phyloP scores from a whole-genome alignment of 306 rosid species.

The barrel medic (Medicago truncatula) region DNA sequence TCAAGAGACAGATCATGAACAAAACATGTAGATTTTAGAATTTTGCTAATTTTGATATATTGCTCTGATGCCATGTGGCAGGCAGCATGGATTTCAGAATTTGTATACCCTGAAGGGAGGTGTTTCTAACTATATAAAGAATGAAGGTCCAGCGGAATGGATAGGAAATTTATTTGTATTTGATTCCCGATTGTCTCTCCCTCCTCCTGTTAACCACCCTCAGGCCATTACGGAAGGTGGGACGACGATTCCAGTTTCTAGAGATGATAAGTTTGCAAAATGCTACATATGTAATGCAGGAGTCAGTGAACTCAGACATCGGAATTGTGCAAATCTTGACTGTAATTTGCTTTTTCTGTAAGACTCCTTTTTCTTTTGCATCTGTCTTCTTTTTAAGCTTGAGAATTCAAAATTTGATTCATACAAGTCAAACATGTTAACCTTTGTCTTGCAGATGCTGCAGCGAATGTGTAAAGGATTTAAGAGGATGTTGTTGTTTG shows the following conservation, averaged over 20 bases:
- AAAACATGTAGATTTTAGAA: no score
- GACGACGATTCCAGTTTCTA: constrained; percentile 42
- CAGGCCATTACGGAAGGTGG: constrained; percentile 47
- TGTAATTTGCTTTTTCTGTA: constrained; percentile 91
- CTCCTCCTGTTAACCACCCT: constrained; percentile 68
- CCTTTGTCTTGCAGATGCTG: constrained; percentile 72
- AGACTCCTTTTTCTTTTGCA: constrained; percentile 48
- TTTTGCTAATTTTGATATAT: constrained; percentile 31
- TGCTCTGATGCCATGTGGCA: constrained; percentile 46
- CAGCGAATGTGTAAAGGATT: constrained; percentile 59
- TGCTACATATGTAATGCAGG: constrained; percentile 69
- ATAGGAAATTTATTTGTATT: constrained; percentile 89
- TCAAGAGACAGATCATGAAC: no score
- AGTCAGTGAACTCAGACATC: constrained; percentile 78
- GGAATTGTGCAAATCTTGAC: constrained; percentile 94
- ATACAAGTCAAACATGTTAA: constrained; percentile 24
- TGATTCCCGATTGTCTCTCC: constrained; percentile 90
- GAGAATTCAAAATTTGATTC: background rate
- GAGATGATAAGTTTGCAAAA: constrained; percentile 64
- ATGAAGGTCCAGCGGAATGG: constrained; percentile 83
- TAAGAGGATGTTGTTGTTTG: constrained; percentile 79
- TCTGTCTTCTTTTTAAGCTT: background rate
- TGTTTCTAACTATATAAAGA: constrained; percentile 78
- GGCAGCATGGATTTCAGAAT: constrained; percentile 83
- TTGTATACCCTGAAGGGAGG: constrained; percentile 85